Evolutionary conservation across 192 early-diverging fungal genomes (phyloP).

Genomic region (Mortierella antarctica): DNA sequence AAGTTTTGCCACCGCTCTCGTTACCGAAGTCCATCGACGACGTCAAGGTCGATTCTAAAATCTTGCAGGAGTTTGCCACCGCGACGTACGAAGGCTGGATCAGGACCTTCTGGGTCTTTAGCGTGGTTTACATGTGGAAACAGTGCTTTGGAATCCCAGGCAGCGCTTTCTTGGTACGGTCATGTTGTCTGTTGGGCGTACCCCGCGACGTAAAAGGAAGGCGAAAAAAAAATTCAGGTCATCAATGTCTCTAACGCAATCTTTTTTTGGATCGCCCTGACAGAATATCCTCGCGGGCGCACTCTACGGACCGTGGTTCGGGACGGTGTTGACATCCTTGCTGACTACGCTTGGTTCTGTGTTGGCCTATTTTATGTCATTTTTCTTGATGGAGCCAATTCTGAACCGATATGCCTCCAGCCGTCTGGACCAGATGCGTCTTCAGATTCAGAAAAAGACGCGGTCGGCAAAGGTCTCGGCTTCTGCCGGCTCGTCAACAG

Average conservation of each 20-base stretch:
- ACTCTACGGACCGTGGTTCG: slow-evolving; percentile 52
- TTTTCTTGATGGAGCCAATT: slow-evolving; percentile 53
- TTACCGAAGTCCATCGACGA: slow-evolving; percentile 62
- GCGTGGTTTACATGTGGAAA: slow-evolving; percentile 64
- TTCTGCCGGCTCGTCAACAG: background rate
- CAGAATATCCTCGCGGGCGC: slow-evolving; percentile 57
- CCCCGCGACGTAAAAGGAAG: background rate
- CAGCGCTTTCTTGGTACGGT: slow-evolving; percentile 59
- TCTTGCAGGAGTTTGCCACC: slow-evolving; percentile 56
- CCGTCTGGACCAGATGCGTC: slow-evolving; percentile 43
- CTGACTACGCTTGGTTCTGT: slow-evolving; percentile 52
- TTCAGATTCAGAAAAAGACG: slow-evolving; percentile 48
- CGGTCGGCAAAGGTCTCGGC: background rate
- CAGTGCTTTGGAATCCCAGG: slow-evolving; percentile 69
- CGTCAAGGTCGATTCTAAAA: slow-evolving; percentile 57
- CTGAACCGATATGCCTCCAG: slow-evolving; percentile 49
- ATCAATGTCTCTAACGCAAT: background rate
- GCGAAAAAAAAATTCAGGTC: slow-evolving; percentile 2
- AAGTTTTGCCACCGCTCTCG: slow-evolving; percentile 47
- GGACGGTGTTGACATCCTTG: slow-evolving; percentile 47
- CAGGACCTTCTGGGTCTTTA: slow-evolving; percentile 55
- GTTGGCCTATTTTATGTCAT: slow-evolving; percentile 53
- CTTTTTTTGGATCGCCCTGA: background rate
- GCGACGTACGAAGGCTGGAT: slow-evolving; percentile 55
- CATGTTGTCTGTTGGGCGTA: background rate